Base-by-base conservation (phyloP, 768 basidiomycete species). In the Saitozyma sp. region DNA sequence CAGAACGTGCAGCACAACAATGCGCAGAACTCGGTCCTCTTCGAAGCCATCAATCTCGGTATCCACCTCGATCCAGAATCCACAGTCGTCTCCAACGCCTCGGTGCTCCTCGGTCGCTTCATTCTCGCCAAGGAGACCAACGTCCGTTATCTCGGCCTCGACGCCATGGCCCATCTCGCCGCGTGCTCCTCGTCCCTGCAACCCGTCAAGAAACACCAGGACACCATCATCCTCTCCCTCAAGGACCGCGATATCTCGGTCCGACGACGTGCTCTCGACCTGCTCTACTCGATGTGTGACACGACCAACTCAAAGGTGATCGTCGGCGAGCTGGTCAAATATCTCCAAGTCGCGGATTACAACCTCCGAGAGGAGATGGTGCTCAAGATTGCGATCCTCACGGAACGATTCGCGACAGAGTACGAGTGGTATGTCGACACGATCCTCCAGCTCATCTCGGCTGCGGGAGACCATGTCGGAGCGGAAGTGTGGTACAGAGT, bases 401-500 rank as follows among this genome's bases (percentile, higher is more conserved):
- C 96, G n/a, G 96, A 99, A 79, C 92, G 96, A 81, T 97, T 97
- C 74, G 96, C 96, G 20, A 89, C 86, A 59, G 96, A 91, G 58
- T 96, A 95, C 80, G 93, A 94, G 81, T 95, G 94, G 94, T 98
- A 99, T 83, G 91, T 99, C 60, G 95, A 99, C 80, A 99, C 93
- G 68, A 91, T 98, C 75, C 82, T 99, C 70, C 89, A 93, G 74
- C 86, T 99, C 60, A 95, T 99, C 77, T 91, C 90, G 75, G 88
- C 92, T 46, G 96, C 96, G 10, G 96, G 96, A 58, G 96, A 99
- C 74, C 93, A 99, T 76, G 95, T 99, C 56, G 96, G 96, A 51
- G 95, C 98, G 67, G 96, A 98, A 82, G 96, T 99, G 41, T 99
- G 96, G 96, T 98, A 96, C 80, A 90, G 96, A 56, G 93, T 99